A percentile compares a stretch with the other conserved stretches of the same genome.
Conservation (phyloP, 805 yeast genomes). For the Candida tammaniensis region DNA sequence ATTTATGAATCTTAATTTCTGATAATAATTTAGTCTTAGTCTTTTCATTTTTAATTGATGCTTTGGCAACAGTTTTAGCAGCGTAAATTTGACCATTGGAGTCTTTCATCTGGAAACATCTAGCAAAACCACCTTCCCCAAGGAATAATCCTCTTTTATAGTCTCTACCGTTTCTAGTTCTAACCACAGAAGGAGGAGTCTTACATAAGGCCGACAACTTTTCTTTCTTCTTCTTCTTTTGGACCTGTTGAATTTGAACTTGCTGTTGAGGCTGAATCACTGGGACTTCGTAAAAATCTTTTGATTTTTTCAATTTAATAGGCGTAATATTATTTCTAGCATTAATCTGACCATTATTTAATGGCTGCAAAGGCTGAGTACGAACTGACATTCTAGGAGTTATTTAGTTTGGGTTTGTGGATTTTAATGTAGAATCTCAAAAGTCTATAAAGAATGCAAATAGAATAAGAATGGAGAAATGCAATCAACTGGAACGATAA, state of each 20-base stretch:
- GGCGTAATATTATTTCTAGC: constrained; percentile 35
- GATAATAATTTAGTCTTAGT: constrained; percentile 82
- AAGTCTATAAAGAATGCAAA: too few species aligned
- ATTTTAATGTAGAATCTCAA: constrained; percentile 5
- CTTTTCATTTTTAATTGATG: constrained; percentile 86
- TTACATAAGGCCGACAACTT: constrained; percentile 88
- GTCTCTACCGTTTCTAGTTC: constrained; percentile 82
- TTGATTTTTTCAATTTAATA: constrained; percentile 18
- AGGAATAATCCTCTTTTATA: constrained; percentile 86
- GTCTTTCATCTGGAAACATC: constrained; percentile 96
- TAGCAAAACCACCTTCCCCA: constrained; percentile 99
- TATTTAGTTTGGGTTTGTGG: constrained; percentile 4
- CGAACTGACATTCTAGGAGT: constrained; percentile 24
- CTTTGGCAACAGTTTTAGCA: constrained; percentile 97
- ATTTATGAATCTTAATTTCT: constrained; percentile 92
- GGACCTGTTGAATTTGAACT: constrained; percentile 14
- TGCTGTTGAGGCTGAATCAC: constrained; percentile 2
- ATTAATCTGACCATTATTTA: constrained; percentile 52
- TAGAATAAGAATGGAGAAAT: too few species aligned
- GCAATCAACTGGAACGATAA: too few species aligned
- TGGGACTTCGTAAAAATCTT: constrained; percentile 11
- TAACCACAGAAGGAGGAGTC: constrained; percentile 93
- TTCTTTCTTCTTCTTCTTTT: constrained; percentile 72
- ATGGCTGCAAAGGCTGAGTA: constrained; percentile 53
- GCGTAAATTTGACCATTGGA: constrained; percentile 85